Evolutionary conservation across 148 eudicot genomes (phyloP), one percentile per base, ranked within the genome.

Genomic region (Vaccinium corymbosum): DNA sequence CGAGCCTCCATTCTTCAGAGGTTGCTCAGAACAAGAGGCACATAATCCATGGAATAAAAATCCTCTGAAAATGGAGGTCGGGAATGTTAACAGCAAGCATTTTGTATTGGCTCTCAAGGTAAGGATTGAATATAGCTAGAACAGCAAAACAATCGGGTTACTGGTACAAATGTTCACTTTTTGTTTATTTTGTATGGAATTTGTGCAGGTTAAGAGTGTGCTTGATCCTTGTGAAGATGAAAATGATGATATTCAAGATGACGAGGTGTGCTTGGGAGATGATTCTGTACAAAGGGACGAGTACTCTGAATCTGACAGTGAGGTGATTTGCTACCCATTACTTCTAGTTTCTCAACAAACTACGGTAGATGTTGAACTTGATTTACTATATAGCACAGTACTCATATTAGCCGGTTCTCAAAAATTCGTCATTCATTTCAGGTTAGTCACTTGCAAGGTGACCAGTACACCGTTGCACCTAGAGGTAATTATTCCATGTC

Each of bases 181-280:
- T 20, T 61, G 49, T 48, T n/a, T 16, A 46, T 38, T 74, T 25
- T 10, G 81, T 68, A 1, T 13, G 81, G n/a, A 27, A 75, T 32
- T 79, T 77, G 12, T 82, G 72, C 89, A 97, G 99, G 98, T 97
- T 83, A 97, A 94, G 87, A 97, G 99, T 80, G 94, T 93, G 78
- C 95, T 97, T 57, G 98, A 97, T 91, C 99, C 97, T 82, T 94
- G 98, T 89, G 99, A 97, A 84, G 95, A 94, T 86, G 98, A 94
- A 66, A 90, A 92, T 86, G 93, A 90, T 85, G 95, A 89, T 61
- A 87, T 87, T 80, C 90, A 89, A 64, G 96, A 92, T 87, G 91
- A 89, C 64, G 94, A 87, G 53, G 92, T 90, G 85, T 92, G 97
- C 89, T 89, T 97, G 88, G 98, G 95, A 83, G 95, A 87, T 87